Conservation (phyloP, 2,329 filamentous ascomycete species). For the Colletotrichum chlorophyti region DNA sequence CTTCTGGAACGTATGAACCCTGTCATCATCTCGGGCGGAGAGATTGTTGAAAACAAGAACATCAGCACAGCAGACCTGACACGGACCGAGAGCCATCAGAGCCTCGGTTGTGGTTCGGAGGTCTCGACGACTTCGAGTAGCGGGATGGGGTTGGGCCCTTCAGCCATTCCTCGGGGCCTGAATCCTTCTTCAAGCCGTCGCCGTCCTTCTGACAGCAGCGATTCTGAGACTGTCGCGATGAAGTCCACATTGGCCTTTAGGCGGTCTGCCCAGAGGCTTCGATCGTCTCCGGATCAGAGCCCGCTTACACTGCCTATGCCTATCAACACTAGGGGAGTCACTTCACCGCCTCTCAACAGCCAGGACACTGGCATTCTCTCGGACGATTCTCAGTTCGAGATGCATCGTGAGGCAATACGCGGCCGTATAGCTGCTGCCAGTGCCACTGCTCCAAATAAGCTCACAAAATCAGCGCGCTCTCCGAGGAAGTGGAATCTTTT, state of each 20-base stretch:
- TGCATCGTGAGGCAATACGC: conserved; percentile 43
- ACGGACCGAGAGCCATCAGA: conserved; percentile 59
- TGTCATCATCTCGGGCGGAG: conserved; percentile 70
- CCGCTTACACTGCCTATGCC: conserved; percentile 59
- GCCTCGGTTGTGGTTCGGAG: conserved; percentile 47
- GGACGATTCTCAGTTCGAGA: conserved; percentile 58
- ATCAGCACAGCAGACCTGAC: conserved; percentile 53
- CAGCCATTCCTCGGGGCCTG: conserved; percentile 52
- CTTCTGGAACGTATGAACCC: conserved; percentile 68
- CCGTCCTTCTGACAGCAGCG: conserved; percentile 63
- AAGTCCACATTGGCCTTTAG: conserved; percentile 62
- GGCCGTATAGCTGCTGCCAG: conserved; percentile 37
- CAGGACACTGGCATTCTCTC: conserved; percentile 64
- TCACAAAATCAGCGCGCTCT: conserved; percentile 60
- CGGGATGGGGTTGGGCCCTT: conserved; percentile 58
- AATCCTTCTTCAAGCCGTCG: conserved; percentile 37
- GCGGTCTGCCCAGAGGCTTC: conserved; percentile 60
- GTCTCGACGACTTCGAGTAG: conserved; percentile 48
- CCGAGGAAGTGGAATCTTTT: conserved; percentile 71
- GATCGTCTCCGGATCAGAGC: conserved; percentile 49
- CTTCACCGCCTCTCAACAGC: conserved; percentile 60
- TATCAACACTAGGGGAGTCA: conserved; percentile 52
- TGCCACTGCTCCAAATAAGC: conserved; percentile 54
- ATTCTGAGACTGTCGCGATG: conserved; percentile 55
- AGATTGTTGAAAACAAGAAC: conserved; percentile 67